Conservation (phyloP, 2,329 filamentous ascomycete species). For the Chalara sp. region DNA sequence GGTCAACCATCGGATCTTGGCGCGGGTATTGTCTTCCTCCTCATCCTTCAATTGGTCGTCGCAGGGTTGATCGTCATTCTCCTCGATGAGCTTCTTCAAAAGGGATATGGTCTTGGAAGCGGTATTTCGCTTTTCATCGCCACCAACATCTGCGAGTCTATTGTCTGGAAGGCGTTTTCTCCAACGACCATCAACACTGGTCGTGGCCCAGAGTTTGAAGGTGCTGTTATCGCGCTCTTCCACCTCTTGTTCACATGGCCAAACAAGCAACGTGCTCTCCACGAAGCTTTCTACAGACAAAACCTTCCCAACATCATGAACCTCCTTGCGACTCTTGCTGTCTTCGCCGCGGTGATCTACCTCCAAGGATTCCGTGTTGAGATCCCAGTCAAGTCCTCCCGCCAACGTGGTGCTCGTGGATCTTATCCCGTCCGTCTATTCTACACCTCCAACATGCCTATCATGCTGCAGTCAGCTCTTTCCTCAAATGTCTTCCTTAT, state of each 20-base stretch:
- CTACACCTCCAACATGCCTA: slow-evolving; percentile 99
- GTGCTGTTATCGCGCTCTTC: slow-evolving; percentile 94
- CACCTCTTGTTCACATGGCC: slow-evolving; percentile 97
- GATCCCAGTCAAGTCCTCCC: slow-evolving; percentile 98
- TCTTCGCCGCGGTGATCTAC: slow-evolving; percentile 98
- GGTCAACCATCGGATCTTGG: slow-evolving; percentile 94
- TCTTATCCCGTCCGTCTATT: slow-evolving; percentile 98
- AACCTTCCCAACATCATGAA: slow-evolving; percentile 99
- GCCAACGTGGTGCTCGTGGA: slow-evolving; percentile 96
- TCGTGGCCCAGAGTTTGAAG: slow-evolving; percentile 97
- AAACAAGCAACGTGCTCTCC: slow-evolving; percentile 97
- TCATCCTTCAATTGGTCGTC: slow-evolving; percentile 95
- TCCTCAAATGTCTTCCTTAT: slow-evolving; percentile 99
- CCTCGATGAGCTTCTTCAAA: slow-evolving; percentile 97
- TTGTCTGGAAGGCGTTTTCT: slow-evolving; percentile 99
- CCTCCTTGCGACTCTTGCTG: slow-evolving; percentile 81
- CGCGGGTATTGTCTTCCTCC: slow-evolving; percentile 94
- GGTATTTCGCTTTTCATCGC: slow-evolving; percentile 99
- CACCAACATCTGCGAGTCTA: slow-evolving; percentile 99
- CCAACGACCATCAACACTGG: slow-evolving; percentile 99
- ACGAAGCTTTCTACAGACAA: slow-evolving; percentile 98
- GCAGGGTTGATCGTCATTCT: slow-evolving; percentile 98
- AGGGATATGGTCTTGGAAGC: slow-evolving; percentile 96
- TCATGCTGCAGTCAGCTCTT: slow-evolving; percentile 98
- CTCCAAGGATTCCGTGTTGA: slow-evolving; percentile 99